Percentiles rank a stretch among this genome's conserved stretches.
Evolutionary conservation across 2,329 filamentous ascomycete species (phyloP).

Genomic region (Septoria petroselini): DNA sequence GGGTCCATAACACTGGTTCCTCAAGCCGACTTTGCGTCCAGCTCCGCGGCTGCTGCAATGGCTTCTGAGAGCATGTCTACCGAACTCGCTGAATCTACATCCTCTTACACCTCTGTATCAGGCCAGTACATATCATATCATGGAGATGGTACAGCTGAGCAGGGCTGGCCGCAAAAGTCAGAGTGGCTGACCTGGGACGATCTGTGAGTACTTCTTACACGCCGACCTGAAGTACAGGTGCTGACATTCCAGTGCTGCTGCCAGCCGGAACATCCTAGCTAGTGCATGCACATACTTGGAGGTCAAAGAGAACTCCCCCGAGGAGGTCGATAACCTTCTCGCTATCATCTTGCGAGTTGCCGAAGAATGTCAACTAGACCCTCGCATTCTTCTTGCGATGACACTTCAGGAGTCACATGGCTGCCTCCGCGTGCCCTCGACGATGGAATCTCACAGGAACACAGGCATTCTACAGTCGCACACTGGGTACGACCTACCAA

Average conservation of each 20-base stretch:
- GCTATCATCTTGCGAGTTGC: slow-evolving; percentile 37
- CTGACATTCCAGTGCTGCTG: slow-evolving; percentile 32
- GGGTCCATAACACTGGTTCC: no score
- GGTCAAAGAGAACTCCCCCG: slow-evolving; percentile 39
- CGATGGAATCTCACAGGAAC: slow-evolving; percentile 42
- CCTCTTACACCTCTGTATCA: no score
- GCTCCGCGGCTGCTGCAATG: no score
- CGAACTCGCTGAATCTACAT: no score
- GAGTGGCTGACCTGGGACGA: slow-evolving; percentile 40
- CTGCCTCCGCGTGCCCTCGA: slow-evolving; percentile 47
- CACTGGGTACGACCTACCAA: slow-evolving; percentile 32
- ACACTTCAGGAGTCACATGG: slow-evolving; percentile 49
- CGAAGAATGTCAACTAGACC: slow-evolving; percentile 36
- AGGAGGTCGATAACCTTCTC: slow-evolving; percentile 42
- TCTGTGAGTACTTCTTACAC: slow-evolving; percentile 24
- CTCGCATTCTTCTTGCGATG: slow-evolving; percentile 46
- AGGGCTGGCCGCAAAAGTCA: slow-evolving; percentile 40
- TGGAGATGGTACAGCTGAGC: slow-evolving; percentile 1
- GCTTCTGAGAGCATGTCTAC: no score
- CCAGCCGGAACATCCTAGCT: slow-evolving; percentile 39
- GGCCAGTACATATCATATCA: no score
- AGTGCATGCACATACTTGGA: slow-evolving; percentile 39
- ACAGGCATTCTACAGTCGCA: slow-evolving; percentile 48
- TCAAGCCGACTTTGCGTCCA: no score
- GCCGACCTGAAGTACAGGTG: not conserved